Base-by-base conservation (phyloP, 371 early-diverging fungal species). In the Rhizomucor pusillus region DNA sequence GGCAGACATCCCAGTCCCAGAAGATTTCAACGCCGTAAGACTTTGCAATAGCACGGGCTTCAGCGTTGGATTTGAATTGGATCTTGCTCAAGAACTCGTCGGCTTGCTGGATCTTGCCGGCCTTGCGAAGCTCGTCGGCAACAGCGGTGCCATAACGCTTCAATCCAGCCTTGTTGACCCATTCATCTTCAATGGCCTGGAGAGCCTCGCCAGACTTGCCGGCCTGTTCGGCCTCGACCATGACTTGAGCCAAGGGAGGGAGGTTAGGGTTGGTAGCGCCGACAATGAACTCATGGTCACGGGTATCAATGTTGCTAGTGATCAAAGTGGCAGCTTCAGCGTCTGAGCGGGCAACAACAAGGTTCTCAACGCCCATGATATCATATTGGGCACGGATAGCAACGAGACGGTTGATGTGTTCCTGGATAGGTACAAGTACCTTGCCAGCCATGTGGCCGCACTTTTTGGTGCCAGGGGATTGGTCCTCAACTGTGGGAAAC, bases 361-460 rank as follows among this genome's bases (percentile, higher is more conserved):
- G 56, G 62, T 90, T 97, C 64, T 97, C 97, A 52, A 92, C 92
- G 36, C 94, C 96, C 97, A 98, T 96, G 67, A 98, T 93, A 73
- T 98, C 99, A 63, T 91, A 94, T 81, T 98, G 97, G 47, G 94
- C 90, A 67, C 99, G 92, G 68, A 90, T 86, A 56, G 98, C 98
- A 23, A 96, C 89, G 50, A 98, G 79, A 47, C 99, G 91, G 81
- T 94, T 95, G 77, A 97, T 95, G 78, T 98, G 99, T 70, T 98
- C 98, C 14, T 88, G 82, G 45, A 94, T 90, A 24, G 99, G 97
- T 4, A 98, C 99, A 23, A 98, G 79, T 14, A 98, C 99, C 75
- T 98, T 98, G 56, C 99, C 99, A 45, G 96, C 97, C 96, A 98
- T 95, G 79, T 98, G 99, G 12, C 99, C 98, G 71, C 99, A 98